These are phyloP conservation scores for Epichloe gansuensis DNA, from an alignment of 2,329 filamentous ascomycete species.

Conservation along the genomic window DNA sequence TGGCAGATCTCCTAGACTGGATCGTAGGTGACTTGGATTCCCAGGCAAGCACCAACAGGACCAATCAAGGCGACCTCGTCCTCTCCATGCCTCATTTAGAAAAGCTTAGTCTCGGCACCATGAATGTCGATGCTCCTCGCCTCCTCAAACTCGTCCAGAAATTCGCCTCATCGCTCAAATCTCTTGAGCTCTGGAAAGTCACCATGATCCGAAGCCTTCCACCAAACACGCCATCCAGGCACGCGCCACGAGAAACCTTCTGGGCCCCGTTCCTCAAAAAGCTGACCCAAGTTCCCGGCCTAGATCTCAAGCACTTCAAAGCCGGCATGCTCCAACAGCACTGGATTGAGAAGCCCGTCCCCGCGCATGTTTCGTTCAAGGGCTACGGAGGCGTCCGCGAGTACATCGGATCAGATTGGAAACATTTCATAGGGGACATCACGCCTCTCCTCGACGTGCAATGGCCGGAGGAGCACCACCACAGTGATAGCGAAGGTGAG, in stretches of 20 bases:
- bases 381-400: conserved; percentile 3
- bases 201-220: conserved; percentile 13
- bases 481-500: background rate
- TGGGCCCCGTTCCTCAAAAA: conserved; percentile 28
- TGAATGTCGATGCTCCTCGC: conserved; percentile 15
- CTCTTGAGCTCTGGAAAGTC: conserved; percentile 34
- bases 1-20: conserved; percentile 7
- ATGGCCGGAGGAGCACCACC: background rate
- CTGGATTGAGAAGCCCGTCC: conserved; percentile 9
- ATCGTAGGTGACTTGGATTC: conserved; percentile 1
- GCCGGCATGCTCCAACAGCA: conserved; percentile 18
- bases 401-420: conserved; percentile 25
- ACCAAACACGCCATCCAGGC: background rate
- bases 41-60: background rate
- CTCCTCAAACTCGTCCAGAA: conserved; percentile 27
- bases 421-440: conserved; percentile 21
- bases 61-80: conserved; percentile 3
- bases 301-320: conserved; percentile 23
- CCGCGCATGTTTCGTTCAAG: conserved; percentile 9
- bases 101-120: conserved; percentile 32
- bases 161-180: conserved; percentile 30
- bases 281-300: conserved; percentile 18
- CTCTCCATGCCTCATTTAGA: conserved; percentile 24
- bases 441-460: conserved; percentile 9
- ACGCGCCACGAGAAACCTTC: conserved; percentile 13